These are phyloP conservation scores for Heteromeles arbutifolia DNA, from an alignment of 306 rosid species.

Conservation along the genomic window DNA sequence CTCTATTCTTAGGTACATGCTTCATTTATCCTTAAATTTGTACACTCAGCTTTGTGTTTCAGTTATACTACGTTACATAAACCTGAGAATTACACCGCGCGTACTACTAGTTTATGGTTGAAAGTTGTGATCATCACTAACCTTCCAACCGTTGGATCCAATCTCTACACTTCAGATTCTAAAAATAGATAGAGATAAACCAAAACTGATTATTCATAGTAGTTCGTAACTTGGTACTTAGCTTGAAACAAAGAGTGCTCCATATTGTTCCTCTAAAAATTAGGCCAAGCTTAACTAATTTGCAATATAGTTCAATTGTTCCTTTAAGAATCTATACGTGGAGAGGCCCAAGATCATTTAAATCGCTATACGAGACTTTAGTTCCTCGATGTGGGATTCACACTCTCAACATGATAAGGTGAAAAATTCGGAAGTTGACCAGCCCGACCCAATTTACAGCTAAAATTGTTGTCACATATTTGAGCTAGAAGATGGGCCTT, in stretches of 20 bases:
- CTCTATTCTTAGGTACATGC: constrained; percentile 64
- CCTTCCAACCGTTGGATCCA: background rate
- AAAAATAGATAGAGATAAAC: background rate
- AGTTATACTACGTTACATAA: background rate
- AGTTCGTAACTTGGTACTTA: background rate
- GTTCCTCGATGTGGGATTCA: background rate
- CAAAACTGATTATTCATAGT: background rate
- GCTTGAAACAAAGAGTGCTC: background rate
- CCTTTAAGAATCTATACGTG: background rate
- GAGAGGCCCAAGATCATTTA: background rate
- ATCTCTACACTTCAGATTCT: background rate
- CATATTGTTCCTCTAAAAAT: background rate
- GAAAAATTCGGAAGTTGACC: background rate
- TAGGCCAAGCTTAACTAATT: background rate
- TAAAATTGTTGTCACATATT: background rate
- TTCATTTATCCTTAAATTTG: background rate
- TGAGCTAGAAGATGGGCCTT: background rate
- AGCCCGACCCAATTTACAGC: background rate
- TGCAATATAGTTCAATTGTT: background rate
- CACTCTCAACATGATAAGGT: background rate
- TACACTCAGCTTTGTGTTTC: background rate
- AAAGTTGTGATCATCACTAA: background rate
- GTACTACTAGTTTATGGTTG: background rate
- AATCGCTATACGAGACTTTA: background rate
- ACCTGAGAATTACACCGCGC: background rate